Evolutionary conservation across 352 stramenopile species (phyloP), one percentile per base, ranked within the genome.

Genomic region (Pythium myriotylum): DNA sequence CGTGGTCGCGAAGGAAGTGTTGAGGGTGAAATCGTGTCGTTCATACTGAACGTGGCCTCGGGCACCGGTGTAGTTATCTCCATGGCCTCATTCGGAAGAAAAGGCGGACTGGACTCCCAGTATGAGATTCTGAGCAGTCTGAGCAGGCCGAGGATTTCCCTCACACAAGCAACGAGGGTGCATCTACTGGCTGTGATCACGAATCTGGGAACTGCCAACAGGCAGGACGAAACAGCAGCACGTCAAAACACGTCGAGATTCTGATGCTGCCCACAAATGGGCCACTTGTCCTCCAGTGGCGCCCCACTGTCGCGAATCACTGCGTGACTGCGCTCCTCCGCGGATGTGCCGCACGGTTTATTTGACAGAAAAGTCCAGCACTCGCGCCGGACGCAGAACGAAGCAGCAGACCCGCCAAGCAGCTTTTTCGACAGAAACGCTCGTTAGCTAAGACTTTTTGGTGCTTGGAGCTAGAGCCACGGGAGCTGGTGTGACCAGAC

Each of bases 181-280:
- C 14, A 40, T 40, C 8, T 40, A 40, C 33, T 40, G 33, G 33
- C 33, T 40, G 33, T 40, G 8, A 40, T 14, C 33, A 40, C 33
- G 33, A 40, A 40, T 40, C 33, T 8, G 8, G 14, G 14, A 8
- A 40, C 8, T 14, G 14, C 33, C 8, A 40, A 40, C 14, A 14
- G 33, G 33, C 14, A 8, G 14, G 33, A 40, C 33, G 33, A 14
- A 40, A 14, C 14, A 40, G 33, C n/a, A n/a, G 33, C 49, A 56
- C 49, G 49, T 56, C 49, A 33, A 23, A 46, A 46, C 49, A 56
- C 49, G 49, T 56, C 37, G 49, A 56, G 32, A 56, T 56, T 56
- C 49, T 37, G 20, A 2, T 20, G 22, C n/a, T 19, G 10, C 40
- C 6, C 13, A 40, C 33, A 8, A 40, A 40, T 40, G 33, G 14